Percentiles rank a stretch among this genome's conserved stretches.
phyloP scores from a whole-genome alignment of 805 yeast genomes.

The Peterozyma xylosa region DNA sequence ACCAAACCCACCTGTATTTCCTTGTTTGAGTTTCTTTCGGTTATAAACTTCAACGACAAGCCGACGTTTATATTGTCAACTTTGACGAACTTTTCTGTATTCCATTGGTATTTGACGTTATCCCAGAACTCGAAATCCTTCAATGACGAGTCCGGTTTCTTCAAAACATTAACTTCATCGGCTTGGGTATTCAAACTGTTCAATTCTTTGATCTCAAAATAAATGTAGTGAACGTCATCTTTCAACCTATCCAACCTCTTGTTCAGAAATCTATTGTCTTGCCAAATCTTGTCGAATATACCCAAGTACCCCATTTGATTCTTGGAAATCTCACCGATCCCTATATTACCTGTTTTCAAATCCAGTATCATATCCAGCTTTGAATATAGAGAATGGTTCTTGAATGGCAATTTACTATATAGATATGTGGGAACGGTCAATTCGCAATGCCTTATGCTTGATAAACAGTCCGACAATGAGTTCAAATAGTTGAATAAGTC shows the following conservation, averaged over 20 bases:
- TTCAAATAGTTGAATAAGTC: slow-evolving; percentile 7
- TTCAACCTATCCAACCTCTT: slow-evolving; percentile 23
- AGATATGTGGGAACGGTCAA: neutral
- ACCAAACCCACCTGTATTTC: neutral
- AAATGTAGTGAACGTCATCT: slow-evolving; percentile 12
- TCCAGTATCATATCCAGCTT: neutral
- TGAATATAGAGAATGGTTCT: neutral
- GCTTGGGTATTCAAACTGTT: slow-evolving; percentile 1
- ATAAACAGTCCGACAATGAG: neutral
- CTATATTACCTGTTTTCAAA: too few species aligned
- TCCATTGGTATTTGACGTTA: too few species aligned
- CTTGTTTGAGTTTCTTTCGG: too few species aligned
- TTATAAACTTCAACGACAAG: too few species aligned
- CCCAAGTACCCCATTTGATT: neutral
- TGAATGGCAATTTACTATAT: neutral
- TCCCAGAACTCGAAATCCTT: neutral
- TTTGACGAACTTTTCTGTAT: too few species aligned
- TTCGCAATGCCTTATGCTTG: too few species aligned
- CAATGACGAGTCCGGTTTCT: neutral
- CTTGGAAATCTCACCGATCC: too few species aligned
- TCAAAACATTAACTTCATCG: slow-evolving; percentile 4
- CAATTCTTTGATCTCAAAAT: slow-evolving; percentile 4
- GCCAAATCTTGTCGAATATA: slow-evolving; percentile 26
- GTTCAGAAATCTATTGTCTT: slow-evolving; percentile 28
- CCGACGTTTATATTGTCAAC: too few species aligned